Conservation (phyloP, 1,284 basidiomycete genomes). For the Heterobasidion occidentale region DNA sequence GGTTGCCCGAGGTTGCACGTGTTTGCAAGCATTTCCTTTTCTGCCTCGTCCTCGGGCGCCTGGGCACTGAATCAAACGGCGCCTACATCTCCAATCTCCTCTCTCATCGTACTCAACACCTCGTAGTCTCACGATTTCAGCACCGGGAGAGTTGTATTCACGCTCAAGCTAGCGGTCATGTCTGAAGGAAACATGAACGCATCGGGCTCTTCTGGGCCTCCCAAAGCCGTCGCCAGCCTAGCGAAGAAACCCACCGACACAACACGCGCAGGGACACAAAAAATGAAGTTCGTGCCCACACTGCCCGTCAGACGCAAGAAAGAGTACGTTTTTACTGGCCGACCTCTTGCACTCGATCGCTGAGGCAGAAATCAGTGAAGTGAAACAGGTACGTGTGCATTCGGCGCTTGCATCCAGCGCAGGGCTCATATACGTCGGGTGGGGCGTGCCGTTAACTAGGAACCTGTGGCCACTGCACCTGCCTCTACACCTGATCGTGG, state of each 20-base stretch:
- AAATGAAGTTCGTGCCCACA: slow-evolving; percentile 74
- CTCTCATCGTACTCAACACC: too few relatives aligned
- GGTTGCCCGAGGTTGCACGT: too few relatives aligned
- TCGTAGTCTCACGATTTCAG: too few relatives aligned
- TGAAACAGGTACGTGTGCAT: slow-evolving; percentile 29
- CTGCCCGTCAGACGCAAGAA: slow-evolving; percentile 65
- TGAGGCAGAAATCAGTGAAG: slow-evolving; percentile 23
- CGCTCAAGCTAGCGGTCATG: slow-evolving; percentile 5
- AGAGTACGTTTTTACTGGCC: slow-evolving; percentile 45
- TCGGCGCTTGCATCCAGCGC: background rate
- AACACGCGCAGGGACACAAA: slow-evolving; percentile 63
- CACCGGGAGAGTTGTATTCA: too few relatives aligned
- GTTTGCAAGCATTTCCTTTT: too few relatives aligned
- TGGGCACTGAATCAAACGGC: too few relatives aligned
- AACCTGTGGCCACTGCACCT: slow-evolving; percentile 25
- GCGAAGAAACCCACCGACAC: slow-evolving; percentile 65
- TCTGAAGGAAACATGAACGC: slow-evolving; percentile 17
- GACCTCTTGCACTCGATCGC: slow-evolving; percentile 5
- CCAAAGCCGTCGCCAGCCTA: slow-evolving; percentile 63
- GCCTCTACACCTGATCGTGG: slow-evolving; percentile 19
- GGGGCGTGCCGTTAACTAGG: slow-evolving; percentile 28
- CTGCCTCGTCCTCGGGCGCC: too few relatives aligned
- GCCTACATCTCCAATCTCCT: too few relatives aligned
- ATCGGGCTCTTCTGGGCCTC: slow-evolving; percentile 12
- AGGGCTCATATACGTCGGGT: background rate